A percentile compares a stretch with the other conserved stretches of the same genome.
Evolutionary conservation across 2,329 filamentous ascomycete species (phyloP).

Genomic region (Cladophialophora bantiana): DNA sequence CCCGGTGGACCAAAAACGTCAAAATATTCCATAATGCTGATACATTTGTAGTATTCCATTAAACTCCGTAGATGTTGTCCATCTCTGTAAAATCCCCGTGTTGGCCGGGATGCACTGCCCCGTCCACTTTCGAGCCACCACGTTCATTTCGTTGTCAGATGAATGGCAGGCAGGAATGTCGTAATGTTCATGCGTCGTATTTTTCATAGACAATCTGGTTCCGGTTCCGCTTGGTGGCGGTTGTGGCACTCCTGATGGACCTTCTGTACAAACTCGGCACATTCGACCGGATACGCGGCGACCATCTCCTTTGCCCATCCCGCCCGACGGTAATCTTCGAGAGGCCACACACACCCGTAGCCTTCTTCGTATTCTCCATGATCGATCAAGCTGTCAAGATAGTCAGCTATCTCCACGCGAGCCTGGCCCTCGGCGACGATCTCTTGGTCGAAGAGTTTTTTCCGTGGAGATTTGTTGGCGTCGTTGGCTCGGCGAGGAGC

Average conservation of each 20-base stretch:
- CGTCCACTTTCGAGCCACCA: background rate
- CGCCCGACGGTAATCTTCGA: slow-evolving; percentile 28
- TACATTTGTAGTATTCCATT: too few relatives aligned
- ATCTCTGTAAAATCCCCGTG: too few relatives aligned
- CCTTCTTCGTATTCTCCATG: slow-evolving; percentile 25
- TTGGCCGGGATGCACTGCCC: too few relatives aligned
- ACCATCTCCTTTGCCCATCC: slow-evolving; percentile 32
- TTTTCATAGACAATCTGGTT: slow-evolving; percentile 1
- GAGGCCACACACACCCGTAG: slow-evolving; percentile 28
- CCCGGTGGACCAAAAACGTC: background rate
- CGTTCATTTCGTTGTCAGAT: background rate
- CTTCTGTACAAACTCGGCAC: slow-evolving; percentile 20
- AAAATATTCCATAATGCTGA: background rate
- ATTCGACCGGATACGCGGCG: slow-evolving; percentile 24
- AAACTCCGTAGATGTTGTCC: too few relatives aligned
- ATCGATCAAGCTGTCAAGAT: slow-evolving; percentile 52
- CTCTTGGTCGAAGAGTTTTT: slow-evolving; percentile 28
- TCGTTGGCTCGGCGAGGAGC: background rate
- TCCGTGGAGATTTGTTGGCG: slow-evolving; percentile 5
- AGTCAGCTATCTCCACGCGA: slow-evolving; percentile 63
- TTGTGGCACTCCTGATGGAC: slow-evolving; percentile 12
- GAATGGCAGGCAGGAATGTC: background rate
- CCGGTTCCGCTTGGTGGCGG: background rate
- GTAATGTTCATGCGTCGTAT: background rate
- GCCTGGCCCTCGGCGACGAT: slow-evolving; percentile 49